These are phyloP conservation scores for Trichoderma arundinaceum DNA, from an alignment of 2,329 filamentous ascomycete genomes.

Conservation along the genomic window DNA sequence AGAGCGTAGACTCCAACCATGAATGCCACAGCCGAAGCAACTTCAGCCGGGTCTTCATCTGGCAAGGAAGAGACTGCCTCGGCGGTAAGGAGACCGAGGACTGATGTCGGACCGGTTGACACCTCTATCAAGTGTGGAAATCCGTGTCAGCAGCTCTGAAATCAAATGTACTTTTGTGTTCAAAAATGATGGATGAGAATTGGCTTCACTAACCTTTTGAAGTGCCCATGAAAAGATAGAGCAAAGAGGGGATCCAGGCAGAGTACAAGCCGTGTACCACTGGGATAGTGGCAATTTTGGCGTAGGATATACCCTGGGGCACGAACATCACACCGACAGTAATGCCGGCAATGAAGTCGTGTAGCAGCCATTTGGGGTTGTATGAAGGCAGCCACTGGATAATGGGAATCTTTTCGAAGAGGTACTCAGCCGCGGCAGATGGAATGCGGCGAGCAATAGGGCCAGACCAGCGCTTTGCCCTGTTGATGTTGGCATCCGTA, in stretches of 20 bases:
- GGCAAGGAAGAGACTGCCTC: constrained; percentile 62
- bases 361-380: constrained; percentile 63
- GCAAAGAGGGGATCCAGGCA: constrained; percentile 61
- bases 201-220: constrained; percentile 56
- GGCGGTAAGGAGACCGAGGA: constrained; percentile 67
- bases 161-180: background rate
- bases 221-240: constrained; percentile 66
- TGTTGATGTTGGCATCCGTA: constrained; percentile 41
- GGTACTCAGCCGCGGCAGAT: constrained; percentile 59
- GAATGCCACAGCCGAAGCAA: constrained; percentile 66
- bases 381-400: constrained; percentile 68
- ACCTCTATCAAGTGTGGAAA: constrained; percentile 51
- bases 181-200: no score
- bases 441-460: constrained; percentile 49
- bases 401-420: constrained; percentile 65
- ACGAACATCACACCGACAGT: constrained; percentile 66
- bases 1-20: constrained; percentile 67
- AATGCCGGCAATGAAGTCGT: constrained; percentile 66
- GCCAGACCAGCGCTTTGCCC: constrained; percentile 36
- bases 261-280: constrained; percentile 66
- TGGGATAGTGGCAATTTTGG: constrained; percentile 65
- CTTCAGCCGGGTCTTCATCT: constrained; percentile 58
- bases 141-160: constrained; percentile 11
- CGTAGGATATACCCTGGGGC: constrained; percentile 66
- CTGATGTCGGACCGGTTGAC: constrained; percentile 67